Base-by-base conservation (phyloP, 768 basidiomycete genomes). In the Hortiboletus flavorubellus region DNA sequence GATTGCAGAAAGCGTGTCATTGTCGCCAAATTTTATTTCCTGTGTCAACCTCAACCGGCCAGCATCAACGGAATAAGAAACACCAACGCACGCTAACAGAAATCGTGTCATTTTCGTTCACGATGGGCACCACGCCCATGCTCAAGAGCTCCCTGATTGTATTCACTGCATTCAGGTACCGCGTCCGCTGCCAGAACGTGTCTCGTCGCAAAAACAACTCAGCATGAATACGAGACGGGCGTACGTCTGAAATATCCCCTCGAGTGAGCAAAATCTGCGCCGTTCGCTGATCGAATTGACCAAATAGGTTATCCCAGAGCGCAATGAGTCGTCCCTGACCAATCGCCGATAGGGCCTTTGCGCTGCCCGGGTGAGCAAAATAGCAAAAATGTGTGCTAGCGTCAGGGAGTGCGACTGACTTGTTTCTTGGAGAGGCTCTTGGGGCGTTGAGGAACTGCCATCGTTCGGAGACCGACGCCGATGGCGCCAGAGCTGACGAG, bases 11-110 rank as follows among this genome's bases (percentile, higher is more conserved):
- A 99, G 77, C 0, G 96, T 98, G 69, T 99, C 97, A 70, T 98
- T 98, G 75, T 98, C 97, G 46, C 97, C 97, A 62, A 99, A 99
- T 90, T 94, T 96, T 59, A 99, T 98, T 87, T 99, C 97, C 93
- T 95, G 65, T 8, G 9, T 18, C 18, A n/a, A 34, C 11, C 33
- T 65, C 49, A 56, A 35, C 52, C 42, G 43, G 9, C 15, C 26
- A 49, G 29, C 43, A 43, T 11, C 15, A 18, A n/a, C 34, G 10
- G 5, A 4, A 18, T 3, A 14, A 34, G 14, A 4, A 48, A 21
- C 18, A 33, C 26, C 30, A 8, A 83, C 91, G 69, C 68, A 96
- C 93, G 74, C 93, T 93, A 55, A 99, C 97, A 23, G 95, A 96
- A 35, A 99, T 86, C 0, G 97, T 98, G 69, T 99, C 97, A 64